Evolutionary conservation across 2,329 filamentous ascomycete species (phyloP).

Genomic region (Drechslerella coelobrocha): DNA sequence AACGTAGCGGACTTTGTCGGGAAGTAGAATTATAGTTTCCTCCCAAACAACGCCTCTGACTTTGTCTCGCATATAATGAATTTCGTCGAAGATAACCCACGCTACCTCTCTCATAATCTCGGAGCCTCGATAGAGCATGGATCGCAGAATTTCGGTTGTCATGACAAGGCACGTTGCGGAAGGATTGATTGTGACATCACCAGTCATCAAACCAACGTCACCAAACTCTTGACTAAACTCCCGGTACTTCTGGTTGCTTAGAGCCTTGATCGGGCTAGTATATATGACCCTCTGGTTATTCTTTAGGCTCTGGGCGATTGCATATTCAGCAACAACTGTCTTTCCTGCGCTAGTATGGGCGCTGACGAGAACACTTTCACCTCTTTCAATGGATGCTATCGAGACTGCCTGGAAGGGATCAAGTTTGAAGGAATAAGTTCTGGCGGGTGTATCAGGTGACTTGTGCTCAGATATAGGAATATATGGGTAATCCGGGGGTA

Average conservation of each 20-base stretch:
- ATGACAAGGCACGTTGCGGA: slow-evolving; percentile 97
- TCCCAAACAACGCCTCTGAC: slow-evolving; percentile 96
- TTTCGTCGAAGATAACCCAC: slow-evolving; percentile 98
- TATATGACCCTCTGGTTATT: slow-evolving; percentile 99
- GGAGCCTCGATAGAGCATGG: slow-evolving; percentile 96
- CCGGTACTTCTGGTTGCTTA: slow-evolving; percentile 98
- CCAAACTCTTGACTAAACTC: slow-evolving; percentile 96
- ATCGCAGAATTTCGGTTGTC: slow-evolving; percentile 98
- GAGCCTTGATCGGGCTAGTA: slow-evolving; percentile 96
- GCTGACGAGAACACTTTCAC: slow-evolving; percentile 94
- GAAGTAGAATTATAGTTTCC: slow-evolving; percentile 96
- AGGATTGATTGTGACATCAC: slow-evolving; percentile 98
- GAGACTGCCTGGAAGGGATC: slow-evolving; percentile 97
- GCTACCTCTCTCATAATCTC: slow-evolving; percentile 99
- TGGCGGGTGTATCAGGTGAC: slow-evolving; percentile 82
- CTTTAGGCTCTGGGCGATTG: slow-evolving; percentile 94
- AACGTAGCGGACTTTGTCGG: slow-evolving; percentile 98
- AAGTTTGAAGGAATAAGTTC: slow-evolving; percentile 84
- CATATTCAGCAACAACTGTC: slow-evolving; percentile 97
- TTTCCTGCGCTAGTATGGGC: slow-evolving; percentile 98
- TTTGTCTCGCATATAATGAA: slow-evolving; percentile 97
- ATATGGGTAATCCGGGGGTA: slow-evolving; percentile 93
- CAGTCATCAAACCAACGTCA: slow-evolving; percentile 97
- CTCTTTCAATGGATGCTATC: slow-evolving; percentile 91
- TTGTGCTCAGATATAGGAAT: slow-evolving; percentile 94